Base-by-base conservation (phyloP, 495 filamentous ascomycete species). In the Jackrogersella minutella region DNA sequence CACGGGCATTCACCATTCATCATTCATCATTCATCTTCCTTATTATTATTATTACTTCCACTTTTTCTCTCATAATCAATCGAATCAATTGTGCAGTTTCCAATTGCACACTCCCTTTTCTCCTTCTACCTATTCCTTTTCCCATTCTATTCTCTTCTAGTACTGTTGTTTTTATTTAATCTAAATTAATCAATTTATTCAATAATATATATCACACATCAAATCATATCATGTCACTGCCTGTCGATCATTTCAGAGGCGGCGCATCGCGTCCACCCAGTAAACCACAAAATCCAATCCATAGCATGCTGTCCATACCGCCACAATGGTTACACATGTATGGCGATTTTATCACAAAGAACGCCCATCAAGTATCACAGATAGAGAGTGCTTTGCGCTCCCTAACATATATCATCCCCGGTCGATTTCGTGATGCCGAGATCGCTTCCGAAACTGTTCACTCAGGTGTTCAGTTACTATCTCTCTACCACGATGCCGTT, bases 391-490 rank as follows among this genome's bases (percentile, higher is more conserved):
- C 91, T 13, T 80, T 99, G 72, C 87, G 96, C 17, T 94, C 91
- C 3, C 79, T 99, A 51, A 96, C 93, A 17, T 98, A 98, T 74
- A 93, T 99, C 69, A 93, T 99, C 22, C 95, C 95, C 46, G 92
- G 93, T 60, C 92, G 93, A 50, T 97, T 96, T 76, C 88, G 93
- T 66, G 93, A 98, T 73, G 91, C 93, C 31, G 93, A 97, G 74
- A 87, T 98, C 67, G 89, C 94, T 59, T 97, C 95, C 64, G 95
- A 99, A 80, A 93, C 90, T 53, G 85, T 98, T 16, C 93, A 99
- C 70, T 92, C 89, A 37, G 86, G 87, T 58, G 89, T 97, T 30
- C 92, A 96, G 71, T 83, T 99, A 10, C 85, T 99, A 58, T 93
- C 94, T 9, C 84, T 97, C 60, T 97, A 97, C 78, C 93, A 98